phyloP scores from a whole-genome alignment of 768 basidiomycete species.

The Podaxis pistillaris region DNA sequence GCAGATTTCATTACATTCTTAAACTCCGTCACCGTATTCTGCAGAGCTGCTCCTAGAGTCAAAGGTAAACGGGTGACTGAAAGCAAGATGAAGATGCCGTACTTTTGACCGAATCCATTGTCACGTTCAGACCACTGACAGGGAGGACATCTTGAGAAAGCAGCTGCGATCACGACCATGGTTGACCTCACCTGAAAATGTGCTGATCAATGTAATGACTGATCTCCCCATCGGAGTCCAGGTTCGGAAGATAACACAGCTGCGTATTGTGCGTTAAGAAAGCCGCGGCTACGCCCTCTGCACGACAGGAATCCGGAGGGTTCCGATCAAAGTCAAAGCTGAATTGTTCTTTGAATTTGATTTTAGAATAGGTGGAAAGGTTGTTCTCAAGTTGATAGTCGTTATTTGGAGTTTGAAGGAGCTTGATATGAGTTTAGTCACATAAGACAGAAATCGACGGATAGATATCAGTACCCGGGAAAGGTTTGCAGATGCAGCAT shows the following conservation, averaged over 20 bases:
- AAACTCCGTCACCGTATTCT: background rate
- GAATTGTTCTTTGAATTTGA: background rate
- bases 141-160: background rate
- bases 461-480: background rate
- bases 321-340: background rate
- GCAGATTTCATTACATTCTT: background rate
- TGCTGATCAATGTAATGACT: background rate
- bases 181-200: background rate
- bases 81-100: background rate
- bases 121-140: background rate
- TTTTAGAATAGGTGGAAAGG: background rate
- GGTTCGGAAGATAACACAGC: background rate
- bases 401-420: background rate
- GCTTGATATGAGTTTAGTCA: background rate
- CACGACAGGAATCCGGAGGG: background rate
- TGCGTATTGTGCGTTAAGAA: background rate
- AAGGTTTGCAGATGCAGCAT: background rate
- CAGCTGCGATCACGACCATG: background rate
- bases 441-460: background rate
- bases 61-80: background rate
- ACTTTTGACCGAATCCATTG: background rate
- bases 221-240: background rate
- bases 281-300: background rate
- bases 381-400: background rate
- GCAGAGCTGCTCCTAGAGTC: background rate